Base-by-base conservation (phyloP, 1,284 basidiomycete genomes). In the Boletus hoseneyae region DNA sequence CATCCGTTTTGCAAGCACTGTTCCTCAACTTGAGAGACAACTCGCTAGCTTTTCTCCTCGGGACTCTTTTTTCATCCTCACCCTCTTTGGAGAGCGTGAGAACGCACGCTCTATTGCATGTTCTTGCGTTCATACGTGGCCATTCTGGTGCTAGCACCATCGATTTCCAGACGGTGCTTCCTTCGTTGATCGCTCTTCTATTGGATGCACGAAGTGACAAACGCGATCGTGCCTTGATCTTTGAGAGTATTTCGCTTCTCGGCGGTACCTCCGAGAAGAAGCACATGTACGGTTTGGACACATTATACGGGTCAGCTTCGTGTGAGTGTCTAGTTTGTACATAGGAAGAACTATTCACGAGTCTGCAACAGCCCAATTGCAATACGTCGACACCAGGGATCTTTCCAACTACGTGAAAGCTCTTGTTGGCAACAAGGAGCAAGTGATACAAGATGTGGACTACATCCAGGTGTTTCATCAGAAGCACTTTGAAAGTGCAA, bases 101-200 rank as follows among this genome's bases (percentile, higher is more conserved):
- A 76, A 70, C 67, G 0, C 64, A 62, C 6, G 78, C 84, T 1
- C 66, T 89, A 11, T 68, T 74, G 1, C 88, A 93, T 55, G 78
- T 83, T 11, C 75, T 80, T 3, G 90, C 94, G 0, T 88, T 97
- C 56, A 71, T 90, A 23, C 84, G 93, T 58, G 89, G 91, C 0
- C 78, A 86, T 55, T 75, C 75, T 0, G 75, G 75, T 41, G 62
- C 80, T 15, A 81, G 82, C 15, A 78, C 76, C 23, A 63, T 85
- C 0, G 83, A 98, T 67, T 96, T 95, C 73, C 96, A 98, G 70
- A 86, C 85, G 0, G 74, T 95, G 12, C 62, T 98, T 1, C 95
- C 94, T 0, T 75, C 85, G 0, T 62, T 97, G 11, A 70, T 97
- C 2, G 74, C 87, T 9, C 80, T 83, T 3, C 61, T 96, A 3